Conservation (phyloP, 1,284 basidiomycete species). For the Heliocybe sulcata region DNA sequence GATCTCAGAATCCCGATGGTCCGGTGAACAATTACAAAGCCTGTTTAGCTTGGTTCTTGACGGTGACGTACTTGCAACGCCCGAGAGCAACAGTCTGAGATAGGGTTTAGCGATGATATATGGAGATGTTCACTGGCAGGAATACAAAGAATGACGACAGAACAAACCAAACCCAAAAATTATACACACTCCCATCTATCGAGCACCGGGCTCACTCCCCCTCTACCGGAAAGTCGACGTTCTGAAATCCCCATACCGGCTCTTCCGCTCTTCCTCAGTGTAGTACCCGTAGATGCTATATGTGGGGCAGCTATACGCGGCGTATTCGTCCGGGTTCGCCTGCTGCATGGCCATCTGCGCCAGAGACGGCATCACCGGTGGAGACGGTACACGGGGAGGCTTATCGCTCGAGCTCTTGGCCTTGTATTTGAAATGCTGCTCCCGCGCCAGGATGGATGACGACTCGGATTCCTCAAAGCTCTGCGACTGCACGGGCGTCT, state of each 20-base stretch:
- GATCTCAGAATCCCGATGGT: no score
- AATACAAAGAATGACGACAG: background rate
- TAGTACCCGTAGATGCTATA: slow-evolving; percentile 77
- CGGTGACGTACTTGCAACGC: no score
- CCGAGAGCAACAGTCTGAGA: no score
- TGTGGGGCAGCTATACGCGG: slow-evolving; percentile 67
- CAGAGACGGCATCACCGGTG: slow-evolving; percentile 64
- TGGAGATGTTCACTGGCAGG: no score
- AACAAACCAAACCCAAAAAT: background rate
- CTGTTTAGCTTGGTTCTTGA: no score
- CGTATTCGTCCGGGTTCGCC: slow-evolving; percentile 49
- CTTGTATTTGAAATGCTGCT: background rate
- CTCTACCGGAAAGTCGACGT: background rate
- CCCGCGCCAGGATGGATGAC: background rate
- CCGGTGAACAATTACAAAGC: no score
- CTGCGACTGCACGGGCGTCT: slow-evolving; percentile 25
- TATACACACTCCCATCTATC: background rate
- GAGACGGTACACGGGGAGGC: slow-evolving; percentile 72
- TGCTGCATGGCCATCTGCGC: slow-evolving; percentile 71
- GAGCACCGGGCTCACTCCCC: background rate
- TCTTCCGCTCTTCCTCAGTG: slow-evolving; percentile 49
- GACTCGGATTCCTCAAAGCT: slow-evolving; percentile 11
- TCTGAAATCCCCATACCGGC: slow-evolving; percentile 18
- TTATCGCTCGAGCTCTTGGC: slow-evolving; percentile 38
- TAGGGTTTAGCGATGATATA: no score